Evolutionary conservation across 371 early-diverging fungal genomes (phyloP), one percentile per base, ranked within the genome.

Genomic region (Paraphysoderma sedebokerense): DNA sequence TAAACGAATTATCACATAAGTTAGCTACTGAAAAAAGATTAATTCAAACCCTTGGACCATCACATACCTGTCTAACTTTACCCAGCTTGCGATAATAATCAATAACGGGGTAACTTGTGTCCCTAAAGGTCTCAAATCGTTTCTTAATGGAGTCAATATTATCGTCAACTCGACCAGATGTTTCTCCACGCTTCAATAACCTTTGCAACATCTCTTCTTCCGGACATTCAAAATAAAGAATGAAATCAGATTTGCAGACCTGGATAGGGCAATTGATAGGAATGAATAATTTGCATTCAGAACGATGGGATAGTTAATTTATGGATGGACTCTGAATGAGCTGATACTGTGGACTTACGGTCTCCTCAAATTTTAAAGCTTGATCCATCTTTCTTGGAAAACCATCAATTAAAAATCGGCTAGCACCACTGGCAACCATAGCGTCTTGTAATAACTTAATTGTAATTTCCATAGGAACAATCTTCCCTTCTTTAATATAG

Each of bases 391-490:
- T 26, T 15, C 60, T 39, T 1, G 60, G 60, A 44, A 59, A 59
- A 2, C 60, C 60, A 42, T 59, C 60, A 15, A 59, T 48, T 11
- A 60, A 36, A 33, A 50, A 57, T 26, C 45, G 65, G n/a, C 67
- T 61, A 11, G 63, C 60, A 42, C 66, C 62, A 23, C 70, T 67
- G 23, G 65, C 63, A 44, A 70, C 69, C 85, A 97, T 95, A 15
- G 87, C 88, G 27, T 81, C 71, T 47, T 86, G 76, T 28, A 97
- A 69, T 22, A 97, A 70, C 4, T 76, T 76, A 54, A 95, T 87
- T 8, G 95, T 95, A 37, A 97, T 85, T 54, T 89, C 87, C 72
- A 77, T 78, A 17, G 96, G 98, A 5, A 95, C 98, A 59, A 95
- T 95, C 54, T 78, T 55, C 28, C 98, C 98, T 50, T 92, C 90